Evolutionary conservation across 1,139 yeast genomes (phyloP), one percentile per base, ranked within the genome.

Genomic region (Insectozyma bohioensis): DNA sequence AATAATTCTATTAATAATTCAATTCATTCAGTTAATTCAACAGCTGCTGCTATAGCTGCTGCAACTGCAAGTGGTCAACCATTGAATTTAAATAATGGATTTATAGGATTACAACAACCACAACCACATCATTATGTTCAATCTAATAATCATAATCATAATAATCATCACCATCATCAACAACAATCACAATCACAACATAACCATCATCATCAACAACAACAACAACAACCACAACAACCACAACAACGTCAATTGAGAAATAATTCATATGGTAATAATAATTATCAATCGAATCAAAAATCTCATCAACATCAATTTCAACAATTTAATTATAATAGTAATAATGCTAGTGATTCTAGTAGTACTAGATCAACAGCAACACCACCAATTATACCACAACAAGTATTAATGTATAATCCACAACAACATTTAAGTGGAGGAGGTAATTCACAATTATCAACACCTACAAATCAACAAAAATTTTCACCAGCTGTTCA

Each of bases 11-110:
- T 41, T 36, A 46, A 31, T 16, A 42, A 47, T 16, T 15, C 44
- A 11, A 48, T 61, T 22, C 70, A 60, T 41, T 56, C 65, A 5
- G 69, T 68, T 11, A 67, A 67, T 39, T 57, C 70, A n/a, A 65
- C 75, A 0, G 74, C 74, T 2, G 73, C 74, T 5, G 75, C 74
- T 3, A 67, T 68, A 32, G 75, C 75, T 1, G 73, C 75, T 4
- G 75, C 75, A n/a, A 69, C 75, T n/a, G 75, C 75, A 4, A 63
- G 72, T 42, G 75, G 75, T 1, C 74, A 67, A 41, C 71, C 74
- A 2, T 58, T 68, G 46, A 67, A 61, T 40, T 48, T 66, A 43
- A 57, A 48, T 39, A 54, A 50, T 33, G 54, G 42, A 10, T 41
- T 57, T 29, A 47, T 54, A 48, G 51, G 52, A 2, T 46, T 57